These are phyloP conservation scores for Penicillium robsamsonii DNA, from an alignment of 495 filamentous ascomycete species.

Conservation along the genomic window DNA sequence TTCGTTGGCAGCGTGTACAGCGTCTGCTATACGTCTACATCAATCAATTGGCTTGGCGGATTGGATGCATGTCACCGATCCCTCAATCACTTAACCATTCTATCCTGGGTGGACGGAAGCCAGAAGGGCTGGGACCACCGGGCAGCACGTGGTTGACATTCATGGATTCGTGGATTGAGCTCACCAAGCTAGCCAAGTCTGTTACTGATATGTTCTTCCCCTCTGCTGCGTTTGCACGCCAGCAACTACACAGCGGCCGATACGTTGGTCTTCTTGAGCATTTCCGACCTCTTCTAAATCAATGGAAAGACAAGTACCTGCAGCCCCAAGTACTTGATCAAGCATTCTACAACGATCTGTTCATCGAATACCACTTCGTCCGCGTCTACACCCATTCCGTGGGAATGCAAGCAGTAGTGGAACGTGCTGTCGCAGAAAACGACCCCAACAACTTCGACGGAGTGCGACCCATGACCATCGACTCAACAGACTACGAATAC, in stretches of 20 bases:
- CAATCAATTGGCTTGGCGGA: constrained; percentile 53
- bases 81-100: constrained; percentile 49
- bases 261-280: constrained; percentile 53
- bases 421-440: constrained; percentile 43
- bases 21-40: constrained; percentile 53
- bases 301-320: constrained; percentile 52
- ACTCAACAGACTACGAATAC: constrained; percentile 53
- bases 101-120: constrained; percentile 35
- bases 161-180: constrained; percentile 53
- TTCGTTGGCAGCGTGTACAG: constrained; percentile 45
- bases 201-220: constrained; percentile 56
- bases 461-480: constrained; percentile 47
- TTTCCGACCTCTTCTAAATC: constrained; percentile 48
- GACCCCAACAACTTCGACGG: constrained; percentile 40
- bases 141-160: constrained; percentile 43
- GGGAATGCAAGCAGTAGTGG: constrained; percentile 54
- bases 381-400: constrained; percentile 54
- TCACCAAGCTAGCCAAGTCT: constrained; percentile 52
- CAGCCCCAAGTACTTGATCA: constrained; percentile 39
- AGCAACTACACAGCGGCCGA: constrained; percentile 51
- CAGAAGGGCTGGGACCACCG: constrained; percentile 27
- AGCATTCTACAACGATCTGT: constrained; percentile 45
- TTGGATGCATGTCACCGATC: constrained; percentile 53
- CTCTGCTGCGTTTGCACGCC: constrained; percentile 49
- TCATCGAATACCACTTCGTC: constrained; percentile 56